phyloP scores from a whole-genome alignment of 2,329 filamentous ascomycete species.

The Fusarium hainanense region DNA sequence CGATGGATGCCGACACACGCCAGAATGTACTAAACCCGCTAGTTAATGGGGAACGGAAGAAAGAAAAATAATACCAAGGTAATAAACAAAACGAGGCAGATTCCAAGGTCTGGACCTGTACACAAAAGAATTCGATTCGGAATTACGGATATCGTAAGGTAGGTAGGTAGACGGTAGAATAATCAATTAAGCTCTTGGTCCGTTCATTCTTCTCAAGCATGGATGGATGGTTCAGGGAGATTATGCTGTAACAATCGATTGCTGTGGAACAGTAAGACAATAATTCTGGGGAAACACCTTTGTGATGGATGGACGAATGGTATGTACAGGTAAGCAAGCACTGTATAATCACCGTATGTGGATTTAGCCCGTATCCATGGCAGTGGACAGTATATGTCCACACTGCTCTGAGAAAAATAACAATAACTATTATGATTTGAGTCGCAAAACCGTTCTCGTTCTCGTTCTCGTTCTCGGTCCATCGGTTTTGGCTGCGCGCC shows the following conservation, averaged over 20 bases:
- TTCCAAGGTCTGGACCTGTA: not conserved
- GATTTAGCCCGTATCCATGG: not conserved
- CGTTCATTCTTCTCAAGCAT: slow-evolving; percentile 7
- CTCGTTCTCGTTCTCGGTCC: not conserved
- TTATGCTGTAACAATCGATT: not conserved
- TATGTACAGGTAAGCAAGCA: not conserved
- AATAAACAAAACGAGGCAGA: not conserved
- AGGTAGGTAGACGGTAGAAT: not conserved
- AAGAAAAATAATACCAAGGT: too few relatives aligned
- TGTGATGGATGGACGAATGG: not conserved
- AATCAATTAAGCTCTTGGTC: slow-evolving; percentile 30
- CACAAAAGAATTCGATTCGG: not conserved
- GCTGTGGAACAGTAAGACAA: slow-evolving; percentile 7
- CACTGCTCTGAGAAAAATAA: not conserved
- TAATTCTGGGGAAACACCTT: slow-evolving; percentile 16
- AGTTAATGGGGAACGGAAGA: not conserved
- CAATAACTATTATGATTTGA: too few relatives aligned
- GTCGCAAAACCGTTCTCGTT: slow-evolving; percentile 6
- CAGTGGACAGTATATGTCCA: not conserved
- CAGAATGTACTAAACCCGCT: not conserved
- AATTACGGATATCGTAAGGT: not conserved
- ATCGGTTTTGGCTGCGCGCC: slow-evolving; percentile 7
- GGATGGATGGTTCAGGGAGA: slow-evolving; percentile 7
- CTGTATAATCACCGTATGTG: slow-evolving; percentile 14
- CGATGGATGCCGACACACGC: not conserved